Base-by-base conservation (phyloP, 352 stramenopile species). In the Globisporangium carolinianum region DNA sequence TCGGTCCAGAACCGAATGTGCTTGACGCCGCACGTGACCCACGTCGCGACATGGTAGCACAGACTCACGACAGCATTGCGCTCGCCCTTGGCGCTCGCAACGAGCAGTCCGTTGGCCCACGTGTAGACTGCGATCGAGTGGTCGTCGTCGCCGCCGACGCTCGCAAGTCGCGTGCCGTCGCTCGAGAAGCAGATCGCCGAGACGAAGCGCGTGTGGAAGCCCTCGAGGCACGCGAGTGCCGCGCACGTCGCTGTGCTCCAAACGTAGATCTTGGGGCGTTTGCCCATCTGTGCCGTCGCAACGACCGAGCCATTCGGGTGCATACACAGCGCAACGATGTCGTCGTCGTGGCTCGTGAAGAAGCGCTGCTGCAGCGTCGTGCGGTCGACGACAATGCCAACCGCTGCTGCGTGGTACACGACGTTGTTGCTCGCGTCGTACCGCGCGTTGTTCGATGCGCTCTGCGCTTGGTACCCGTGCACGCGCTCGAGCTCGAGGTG, bases 231-330 rank as follows among this genome's bases (percentile, higher is more conserved):
- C 0, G 72, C 67, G 5, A 87, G 51, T 18, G 67, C 51, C 45
- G 63, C 45, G n/a, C 56, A 66, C 15, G 55, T 66, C 12, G 43
- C 49, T 10, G 75, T 80, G 51, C 62, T 73, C 80, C 89, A 97
- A 9, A 89, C 71, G 54, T 90, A 94, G 24, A 97, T 88, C 46
- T 84, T 89, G 0, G 79, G 78, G 0, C 75, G 75, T 38, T 94
- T 91, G 47, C 86, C 87, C 68, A 93, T 86, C 63, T 97, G 86
- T 3, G 87, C 89, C 4, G 84, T 97, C 0, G 91, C 92, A 35
- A 95, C 91, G 12, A 81, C 82, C 18, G 66, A 72, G 3, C 81
- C 67, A 48, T 87, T 86, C 5, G 91, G 84, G 60, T 97, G 89
- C 11, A 76, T 62, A 51, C 73, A 83, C 3, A 97, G 55, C 9